Conservation (phyloP, 1,139 yeast species). For the Candida anutae region DNA sequence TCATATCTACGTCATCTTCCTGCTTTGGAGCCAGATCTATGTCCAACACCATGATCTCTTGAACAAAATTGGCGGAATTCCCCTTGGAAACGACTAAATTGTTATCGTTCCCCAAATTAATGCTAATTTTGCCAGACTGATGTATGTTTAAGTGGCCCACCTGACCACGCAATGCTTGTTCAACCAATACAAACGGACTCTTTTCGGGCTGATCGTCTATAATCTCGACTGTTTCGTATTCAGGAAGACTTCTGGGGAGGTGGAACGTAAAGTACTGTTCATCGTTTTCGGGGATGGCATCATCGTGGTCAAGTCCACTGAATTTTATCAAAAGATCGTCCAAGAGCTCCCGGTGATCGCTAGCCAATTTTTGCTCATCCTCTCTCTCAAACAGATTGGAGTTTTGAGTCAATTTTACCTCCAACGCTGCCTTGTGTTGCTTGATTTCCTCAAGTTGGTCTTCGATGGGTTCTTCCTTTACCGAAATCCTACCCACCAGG, state of each 20-base stretch:
- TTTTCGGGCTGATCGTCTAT: conserved; percentile 6
- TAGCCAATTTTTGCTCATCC: conserved; percentile 22
- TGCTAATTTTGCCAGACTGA: conserved; percentile 70
- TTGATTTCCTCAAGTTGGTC: conserved; percentile 22
- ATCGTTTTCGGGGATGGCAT: neutral
- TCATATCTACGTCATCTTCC: conserved; percentile 16
- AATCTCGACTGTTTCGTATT: conserved; percentile 9
- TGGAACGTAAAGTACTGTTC: conserved; percentile 49
- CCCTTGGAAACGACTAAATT: conserved; percentile 68
- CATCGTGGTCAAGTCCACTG: neutral
- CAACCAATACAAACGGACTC: conserved; percentile 1
- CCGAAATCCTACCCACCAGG: no score
- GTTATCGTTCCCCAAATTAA: conserved; percentile 61
- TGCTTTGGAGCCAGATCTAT: conserved; percentile 7
- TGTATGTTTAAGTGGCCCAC: conserved; percentile 72
- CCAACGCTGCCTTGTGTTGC: conserved; percentile 21
- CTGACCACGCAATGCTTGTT: conserved; percentile 32
- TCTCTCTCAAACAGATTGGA: conserved; percentile 23
- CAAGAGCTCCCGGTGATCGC: conserved; percentile 20
- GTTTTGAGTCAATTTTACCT: conserved; percentile 22
- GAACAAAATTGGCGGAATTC: conserved; percentile 63
- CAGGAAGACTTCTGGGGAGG: conserved; percentile 62
- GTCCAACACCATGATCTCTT: conserved; percentile 63
- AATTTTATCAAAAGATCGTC: neutral
- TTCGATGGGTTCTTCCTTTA: conserved; percentile 26